Evolutionary conservation across 257 asterid species (phyloP).

Genomic region (Primulina huaijiensis): DNA sequence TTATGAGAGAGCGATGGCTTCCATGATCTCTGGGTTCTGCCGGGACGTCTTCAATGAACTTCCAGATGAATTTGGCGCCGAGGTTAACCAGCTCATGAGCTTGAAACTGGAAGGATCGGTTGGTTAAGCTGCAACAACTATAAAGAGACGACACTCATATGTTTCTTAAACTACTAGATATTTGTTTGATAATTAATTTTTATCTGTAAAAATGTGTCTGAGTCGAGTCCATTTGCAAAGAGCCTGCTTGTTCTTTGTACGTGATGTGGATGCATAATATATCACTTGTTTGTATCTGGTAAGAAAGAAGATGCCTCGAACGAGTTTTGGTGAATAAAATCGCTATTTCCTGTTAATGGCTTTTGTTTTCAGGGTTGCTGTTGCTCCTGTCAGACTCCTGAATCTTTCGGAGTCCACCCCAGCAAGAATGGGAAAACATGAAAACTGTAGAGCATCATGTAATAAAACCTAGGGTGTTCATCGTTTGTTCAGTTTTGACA

Average conservation of each 20-base stretch:
- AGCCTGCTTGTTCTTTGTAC: constrained; percentile 22
- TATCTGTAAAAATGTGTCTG: constrained; percentile 19
- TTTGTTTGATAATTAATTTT: constrained; percentile 21
- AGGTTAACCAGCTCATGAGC: constrained; percentile 93
- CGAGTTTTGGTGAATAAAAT: not conserved
- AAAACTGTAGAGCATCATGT: too few relatives aligned
- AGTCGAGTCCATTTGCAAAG: not conserved
- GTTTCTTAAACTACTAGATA: constrained; percentile 12
- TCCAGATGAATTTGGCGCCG: constrained; percentile 91
- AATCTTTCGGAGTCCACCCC: not conserved
- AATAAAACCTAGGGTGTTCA: too few relatives aligned
- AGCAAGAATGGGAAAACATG: not conserved
- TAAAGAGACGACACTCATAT: not conserved
- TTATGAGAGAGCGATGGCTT: constrained; percentile 95
- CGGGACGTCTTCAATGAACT: constrained; percentile 86
- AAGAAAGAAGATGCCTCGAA: not conserved
- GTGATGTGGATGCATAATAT: constrained; percentile 18
- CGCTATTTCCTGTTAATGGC: not conserved
- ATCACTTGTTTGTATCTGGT: not conserved
- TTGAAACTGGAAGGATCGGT: constrained; percentile 96
- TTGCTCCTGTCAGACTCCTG: not conserved
- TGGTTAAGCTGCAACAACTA: constrained; percentile 40
- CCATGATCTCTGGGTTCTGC: constrained; percentile 96
- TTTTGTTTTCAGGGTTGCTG: not conserved
- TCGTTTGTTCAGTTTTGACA: too few relatives aligned